Evolutionary conservation across 805 yeast genomes (phyloP).

Genomic region (Zygotorulaspora chibaensis): DNA sequence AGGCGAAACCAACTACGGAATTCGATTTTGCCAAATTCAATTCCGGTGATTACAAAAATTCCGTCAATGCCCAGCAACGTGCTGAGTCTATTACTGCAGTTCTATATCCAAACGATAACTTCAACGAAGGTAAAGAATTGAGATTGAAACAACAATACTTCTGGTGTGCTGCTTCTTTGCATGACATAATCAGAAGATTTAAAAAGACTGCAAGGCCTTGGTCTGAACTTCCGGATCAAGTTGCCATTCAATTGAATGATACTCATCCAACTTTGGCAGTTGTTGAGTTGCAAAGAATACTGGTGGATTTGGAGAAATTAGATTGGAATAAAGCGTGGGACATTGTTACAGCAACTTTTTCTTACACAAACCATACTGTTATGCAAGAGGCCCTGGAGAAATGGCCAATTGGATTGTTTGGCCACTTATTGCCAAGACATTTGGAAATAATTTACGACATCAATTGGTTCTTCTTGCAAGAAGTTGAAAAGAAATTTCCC

Average conservation of each 20-base stretch:
- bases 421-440: conserved; percentile 82
- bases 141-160: conserved; percentile 93
- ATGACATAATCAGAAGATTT: conserved; percentile 85
- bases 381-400: conserved; percentile 93
- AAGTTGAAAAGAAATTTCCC: conserved; percentile 74
- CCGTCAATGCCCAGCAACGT: conserved; percentile 77
- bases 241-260: conserved; percentile 90
- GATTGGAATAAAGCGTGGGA: conserved; percentile 84
- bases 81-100: conserved; percentile 94
- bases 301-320: conserved; percentile 78
- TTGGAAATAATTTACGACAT: conserved; percentile 85
- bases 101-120: conserved; percentile 89
- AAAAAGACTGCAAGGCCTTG: conserved; percentile 74
- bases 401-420: conserved; percentile 85
- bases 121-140: conserved; percentile 84
- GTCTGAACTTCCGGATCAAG: conserved; percentile 76
- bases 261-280: conserved; percentile 92
- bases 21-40: conserved; percentile 89
- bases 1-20: conserved; percentile 83
- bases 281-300: conserved; percentile 81
- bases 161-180: conserved; percentile 93
- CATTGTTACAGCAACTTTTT: conserved; percentile 74
- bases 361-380: conserved; percentile 93
- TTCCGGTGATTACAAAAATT: conserved; percentile 82
- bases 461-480: conserved; percentile 71